phyloP scores from a whole-genome alignment of 805 yeast species.

The Lipomyces yamadae region DNA sequence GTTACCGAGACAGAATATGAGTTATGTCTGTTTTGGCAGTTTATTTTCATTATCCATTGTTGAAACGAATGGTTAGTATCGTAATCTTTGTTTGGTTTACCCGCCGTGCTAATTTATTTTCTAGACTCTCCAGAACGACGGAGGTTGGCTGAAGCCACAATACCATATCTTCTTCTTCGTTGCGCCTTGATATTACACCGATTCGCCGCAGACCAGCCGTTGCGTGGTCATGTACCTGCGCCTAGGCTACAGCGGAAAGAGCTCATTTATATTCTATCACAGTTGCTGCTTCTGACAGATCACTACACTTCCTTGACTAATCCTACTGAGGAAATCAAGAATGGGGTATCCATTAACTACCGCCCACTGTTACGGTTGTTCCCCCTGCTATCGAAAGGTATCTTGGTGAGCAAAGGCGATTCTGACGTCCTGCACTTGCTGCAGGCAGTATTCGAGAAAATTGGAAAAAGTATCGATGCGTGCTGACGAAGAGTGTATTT shows the following conservation, averaged over 20 bases:
- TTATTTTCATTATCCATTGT: slow-evolving; percentile 50
- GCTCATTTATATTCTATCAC: slow-evolving; percentile 46
- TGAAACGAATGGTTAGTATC: slow-evolving; percentile 39
- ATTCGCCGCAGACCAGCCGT: slow-evolving; percentile 63
- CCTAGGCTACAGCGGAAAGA: slow-evolving; percentile 70
- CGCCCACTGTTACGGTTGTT: slow-evolving; percentile 30
- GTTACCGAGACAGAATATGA: slow-evolving; percentile 54
- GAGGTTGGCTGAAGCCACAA: slow-evolving; percentile 42
- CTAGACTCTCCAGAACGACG: slow-evolving; percentile 24
- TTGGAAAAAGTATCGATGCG: slow-evolving; percentile 24
- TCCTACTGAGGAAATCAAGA: slow-evolving; percentile 9
- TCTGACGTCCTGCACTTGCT: slow-evolving; percentile 27
- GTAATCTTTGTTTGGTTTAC: neutral
- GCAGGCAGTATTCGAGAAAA: slow-evolving; percentile 33
- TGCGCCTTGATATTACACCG: slow-evolving; percentile 65
- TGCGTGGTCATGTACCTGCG: slow-evolving; percentile 67
- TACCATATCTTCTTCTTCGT: slow-evolving; percentile 61
- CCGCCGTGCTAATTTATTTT: neutral
- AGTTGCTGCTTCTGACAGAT: slow-evolving; percentile 24
- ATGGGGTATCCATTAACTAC: slow-evolving; percentile 15
- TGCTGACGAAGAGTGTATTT: neutral
- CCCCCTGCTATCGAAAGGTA: slow-evolving; percentile 36
- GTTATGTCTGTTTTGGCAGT: slow-evolving; percentile 62
- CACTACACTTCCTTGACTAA: slow-evolving; percentile 4
- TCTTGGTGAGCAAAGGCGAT: slow-evolving; percentile 33